Percentiles rank a stretch among this genome's conserved stretches.
These are phyloP conservation scores for Cystobasidium sp. DNA, from an alignment of 1,284 basidiomycete genomes.

Conservation along the genomic window DNA sequence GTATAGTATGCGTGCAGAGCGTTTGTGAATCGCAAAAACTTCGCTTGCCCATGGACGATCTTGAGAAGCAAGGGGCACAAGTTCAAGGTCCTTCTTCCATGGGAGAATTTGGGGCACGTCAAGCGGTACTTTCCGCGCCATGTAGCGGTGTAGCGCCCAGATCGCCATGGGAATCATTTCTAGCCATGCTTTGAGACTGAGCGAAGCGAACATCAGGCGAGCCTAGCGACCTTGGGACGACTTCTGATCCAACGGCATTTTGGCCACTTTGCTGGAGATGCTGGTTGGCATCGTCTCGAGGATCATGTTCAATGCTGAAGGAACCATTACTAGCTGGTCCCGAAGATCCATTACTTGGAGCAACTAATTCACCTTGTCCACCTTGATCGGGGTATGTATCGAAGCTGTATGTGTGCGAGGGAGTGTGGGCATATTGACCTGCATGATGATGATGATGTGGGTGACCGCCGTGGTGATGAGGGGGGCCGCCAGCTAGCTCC, in stretches of 20 bases:
- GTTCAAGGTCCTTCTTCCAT: too few relatives aligned
- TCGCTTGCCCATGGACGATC: too few relatives aligned
- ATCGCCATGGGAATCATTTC: conserved; percentile 9
- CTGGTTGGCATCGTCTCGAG: neutral
- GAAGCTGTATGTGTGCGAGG: conserved; percentile 28
- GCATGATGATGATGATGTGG: neutral
- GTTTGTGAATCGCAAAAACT: too few relatives aligned
- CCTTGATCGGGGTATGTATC: neutral
- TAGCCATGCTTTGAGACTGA: conserved; percentile 6
- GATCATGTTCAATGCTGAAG: conserved; percentile 8
- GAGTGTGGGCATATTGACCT: conserved; percentile 13
- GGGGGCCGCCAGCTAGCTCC: neutral
- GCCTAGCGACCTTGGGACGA: conserved; percentile 9
- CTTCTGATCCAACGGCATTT: neutral
- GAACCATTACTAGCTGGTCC: conserved; percentile 14
- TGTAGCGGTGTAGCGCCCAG: neutral
- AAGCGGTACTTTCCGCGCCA: conserved; percentile 10
- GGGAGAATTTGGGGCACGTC: neutral
- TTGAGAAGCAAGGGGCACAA: too few relatives aligned
- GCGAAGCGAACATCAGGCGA: conserved; percentile 21
- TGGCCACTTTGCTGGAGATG: neutral
- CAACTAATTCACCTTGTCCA: neutral
- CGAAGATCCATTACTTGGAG: neutral
- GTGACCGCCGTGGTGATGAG: neutral
- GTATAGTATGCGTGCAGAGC: too few relatives aligned